phyloP scores from a whole-genome alignment of 768 basidiomycete species.

The Agrocybe pediades region DNA sequence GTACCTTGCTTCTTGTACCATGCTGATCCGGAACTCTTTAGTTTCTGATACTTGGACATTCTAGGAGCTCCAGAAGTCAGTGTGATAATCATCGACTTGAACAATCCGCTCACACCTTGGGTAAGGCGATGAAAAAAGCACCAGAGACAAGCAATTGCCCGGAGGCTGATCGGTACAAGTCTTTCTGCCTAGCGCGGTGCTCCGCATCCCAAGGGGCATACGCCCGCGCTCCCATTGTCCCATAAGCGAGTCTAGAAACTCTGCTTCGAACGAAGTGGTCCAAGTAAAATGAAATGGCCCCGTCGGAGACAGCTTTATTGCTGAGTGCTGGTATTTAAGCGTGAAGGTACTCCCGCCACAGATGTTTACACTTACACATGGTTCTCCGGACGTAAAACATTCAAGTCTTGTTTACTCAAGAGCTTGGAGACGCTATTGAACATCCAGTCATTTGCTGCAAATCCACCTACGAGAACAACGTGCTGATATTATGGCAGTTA shows the following conservation, averaged over 20 bases:
- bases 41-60: slow-evolving; percentile 20
- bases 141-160: slow-evolving; percentile 10
- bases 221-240: slow-evolving; percentile 12
- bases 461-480: slow-evolving; percentile 46
- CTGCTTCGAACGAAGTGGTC: slow-evolving; percentile 43
- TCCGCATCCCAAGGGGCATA: slow-evolving; percentile 16
- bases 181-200: slow-evolving; percentile 7
- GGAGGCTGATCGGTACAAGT: background rate
- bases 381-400: slow-evolving; percentile 11
- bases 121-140: slow-evolving; percentile 13
- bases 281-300: slow-evolving; percentile 43
- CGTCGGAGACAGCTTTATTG: slow-evolving; percentile 50
- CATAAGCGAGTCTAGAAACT: slow-evolving; percentile 40
- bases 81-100: background rate
- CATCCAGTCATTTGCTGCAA: slow-evolving; percentile 46
- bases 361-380: slow-evolving; percentile 6
- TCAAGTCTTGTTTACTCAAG: slow-evolving; percentile 14
- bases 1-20: background rate
- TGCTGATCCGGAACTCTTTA: slow-evolving; percentile 12
- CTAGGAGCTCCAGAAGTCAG: background rate
- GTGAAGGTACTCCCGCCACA: background rate
- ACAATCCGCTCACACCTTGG: slow-evolving; percentile 6
- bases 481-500: slow-evolving; percentile 1
- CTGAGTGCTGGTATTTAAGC: slow-evolving; percentile 19
- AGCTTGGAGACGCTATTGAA: slow-evolving; percentile 29